Evolutionary conservation across 176 grass and related monocot species (phyloP), one percentile per base, ranked within the genome.

Genomic region (Pontederia paniculata): DNA sequence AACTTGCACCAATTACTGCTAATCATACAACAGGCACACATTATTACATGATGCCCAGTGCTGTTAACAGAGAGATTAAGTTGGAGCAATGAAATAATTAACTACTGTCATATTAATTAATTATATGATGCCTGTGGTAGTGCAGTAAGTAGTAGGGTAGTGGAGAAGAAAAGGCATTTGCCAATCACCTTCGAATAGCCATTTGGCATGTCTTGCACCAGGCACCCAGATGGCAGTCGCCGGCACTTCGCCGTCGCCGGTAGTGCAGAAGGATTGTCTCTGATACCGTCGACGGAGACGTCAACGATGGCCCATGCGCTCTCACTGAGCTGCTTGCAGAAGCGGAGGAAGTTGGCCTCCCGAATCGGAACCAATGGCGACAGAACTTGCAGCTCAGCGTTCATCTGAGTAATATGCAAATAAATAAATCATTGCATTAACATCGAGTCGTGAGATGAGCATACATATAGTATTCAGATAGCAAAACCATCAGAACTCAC

Each of bases 231-330:
- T 0, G 83, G 84, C 20, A 61, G 56, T 22, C 70, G 21, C 23
- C 53, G 63, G 67, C 81, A 75, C 45, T 70, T 62, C 65, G 9
- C 5, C 55, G 45, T 57, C n/a, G 25, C 23, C 42, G 43, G 13
- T 5, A 45, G 60, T 1, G 76, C 48, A 44, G 64, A 69, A 28
- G 45, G 45, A 21, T 19, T 50, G 12, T 68, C 65, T 63, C 72
- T 81, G 14, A 63, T 31, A 0, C 44, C 60, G 18, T 88, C 75
- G 12, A 73, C 14, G 10, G 84, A 82, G 16, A 85, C 78, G n/a
- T 95, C 84, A 0, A 88, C 81, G 17, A 95, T 76, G 11, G 25
- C 73, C 81, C 81, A 95, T 8, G 79, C 63, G 2, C 87, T 83
- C 2, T 69, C 18, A 10, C 9, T 57, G 9, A 48, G 42, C 44